Base-by-base conservation (phyloP, 1,284 basidiomycete species). In the Ganoderma resinaceum region DNA sequence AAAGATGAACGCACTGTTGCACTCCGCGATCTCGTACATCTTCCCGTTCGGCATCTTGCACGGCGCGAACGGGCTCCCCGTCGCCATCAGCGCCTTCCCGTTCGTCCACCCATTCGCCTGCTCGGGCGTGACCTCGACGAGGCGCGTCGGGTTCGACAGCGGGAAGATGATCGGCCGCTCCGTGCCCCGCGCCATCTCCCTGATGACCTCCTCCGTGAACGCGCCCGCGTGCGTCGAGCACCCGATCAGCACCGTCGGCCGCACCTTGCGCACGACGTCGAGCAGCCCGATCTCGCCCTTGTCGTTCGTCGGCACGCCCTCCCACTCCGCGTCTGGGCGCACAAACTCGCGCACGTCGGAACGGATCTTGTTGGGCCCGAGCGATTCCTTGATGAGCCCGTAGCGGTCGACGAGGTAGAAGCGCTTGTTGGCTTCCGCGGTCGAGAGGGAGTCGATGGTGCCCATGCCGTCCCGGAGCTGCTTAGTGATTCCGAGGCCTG, bases 111-210 rank as follows among this genome's bases (percentile, higher is more conserved):
- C 83, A 73, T 90, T 89, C 52, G 90, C 86, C 74, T 94, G 87
- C 70, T 86, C 83, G 2, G 93, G 94, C 69, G 91, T 86, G 2
- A 93, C 91, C 78, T 95, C 94, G 59, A 90, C 90, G 59, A 95
- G 82, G 38, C 84, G 79, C 70, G 90, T 94, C 2, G 94, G 94
- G 79, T 96, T 96, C 58, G 90, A 93, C 73, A 95, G 83, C 9
- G 94, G 92, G 72, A 95, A 85, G 72, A 96, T 93, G 76, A 95
- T 91, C 0, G 94, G 94, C 67, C 91, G 80, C 29, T 92, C 90
- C 31, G 86, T 86, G 62, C 85, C 81, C 70, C 86, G 84, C 38
- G 86, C 84, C 92, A 95, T 94, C 61, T 89, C 87, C 73, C 83
- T 83, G 43, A 94, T 78, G 57, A 96, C 83, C 65, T 92, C 89